Evolutionary conservation across 164 flowering plant genomes (phyloP), one percentile per base, ranked within the genome.

Genomic region (Annona squamosa): DNA sequence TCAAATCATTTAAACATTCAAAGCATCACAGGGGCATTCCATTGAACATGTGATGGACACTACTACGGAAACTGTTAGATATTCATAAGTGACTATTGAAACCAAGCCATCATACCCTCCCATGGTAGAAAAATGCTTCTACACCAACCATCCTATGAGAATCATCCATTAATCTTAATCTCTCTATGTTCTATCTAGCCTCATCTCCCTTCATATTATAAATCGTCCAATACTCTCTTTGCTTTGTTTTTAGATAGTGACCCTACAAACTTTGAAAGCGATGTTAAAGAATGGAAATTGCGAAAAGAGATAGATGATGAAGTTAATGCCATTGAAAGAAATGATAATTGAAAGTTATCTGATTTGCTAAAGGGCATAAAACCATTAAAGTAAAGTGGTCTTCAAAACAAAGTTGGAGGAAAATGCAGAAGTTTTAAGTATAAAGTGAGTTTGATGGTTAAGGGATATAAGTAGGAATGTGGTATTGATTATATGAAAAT

Each of bases 251-350:
- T 59, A 46, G 42, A 63, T 72, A 63, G 68, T 72, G 69, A 75
- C 26, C 69, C 72, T 42, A 67, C 66, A 26, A 19, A 17, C 63
- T 63, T 69, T 70, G 63, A 75, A 75, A 56, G 1, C 0, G 69
- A 63, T 44, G n/a, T 45, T 48, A 64, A 64, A 64, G 61, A 71
- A 48, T 12, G 17, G 41, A 72, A 70, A 65, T 75, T 65, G 65
- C 7, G 59, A 43, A 70, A 75, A 44, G 63, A 73, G 1, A 70
- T 75, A 69, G 73, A 75, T 62, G 77, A 48, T 7, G 73, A 75
- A 65, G 48, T 70, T 47, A n/a, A 6, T 2, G 48, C 73, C 18
- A 75, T 75, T 75, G 69, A 70, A 65, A 70, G 68, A 42, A 75
- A 62, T 57, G 44, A 69, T 37, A 70, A 61, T 3, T 75, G 73